Percentiles rank a stretch among this genome's conserved stretches.
These are phyloP conservation scores for Acanthamoeba culbertsoni DNA, from an alignment of 208 protist genomes.

Conservation along the genomic window DNA sequence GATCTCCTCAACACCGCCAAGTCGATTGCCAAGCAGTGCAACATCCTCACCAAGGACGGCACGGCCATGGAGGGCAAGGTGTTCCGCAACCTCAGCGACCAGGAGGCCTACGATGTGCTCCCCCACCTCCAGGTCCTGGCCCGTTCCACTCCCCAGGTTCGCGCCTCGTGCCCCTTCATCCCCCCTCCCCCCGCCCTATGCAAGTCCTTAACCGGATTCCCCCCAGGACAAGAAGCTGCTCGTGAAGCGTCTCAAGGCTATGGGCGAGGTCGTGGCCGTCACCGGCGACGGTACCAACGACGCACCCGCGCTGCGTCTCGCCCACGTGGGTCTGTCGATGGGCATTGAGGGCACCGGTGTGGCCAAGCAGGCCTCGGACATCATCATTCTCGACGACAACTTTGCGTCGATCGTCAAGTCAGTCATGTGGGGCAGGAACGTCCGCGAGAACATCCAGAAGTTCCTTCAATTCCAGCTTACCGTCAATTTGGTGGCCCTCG, in stretches of 20 bases:
- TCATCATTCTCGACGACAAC: slow-evolving; percentile 97
- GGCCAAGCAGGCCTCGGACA: slow-evolving; percentile 88
- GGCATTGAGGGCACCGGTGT: slow-evolving; percentile 93
- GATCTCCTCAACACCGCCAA: slow-evolving; percentile 90
- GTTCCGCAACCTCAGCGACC: slow-evolving; percentile 73
- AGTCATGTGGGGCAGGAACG: slow-evolving; percentile 96
- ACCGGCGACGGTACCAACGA: slow-evolving; percentile 98
- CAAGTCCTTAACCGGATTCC: slow-evolving; percentile 51
- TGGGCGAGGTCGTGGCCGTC: slow-evolving; percentile 82
- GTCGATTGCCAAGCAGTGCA: slow-evolving; percentile 92
- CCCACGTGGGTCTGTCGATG: slow-evolving; percentile 98
- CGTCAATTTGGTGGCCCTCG: slow-evolving; percentile 95
- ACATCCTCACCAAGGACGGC: slow-evolving; percentile 85
- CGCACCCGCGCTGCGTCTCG: slow-evolving; percentile 93
- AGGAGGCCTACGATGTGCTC: slow-evolving; percentile 73
- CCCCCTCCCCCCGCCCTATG: slow-evolving; percentile 65
- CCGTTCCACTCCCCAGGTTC: slow-evolving; percentile 88
- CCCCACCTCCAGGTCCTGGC: neutral
- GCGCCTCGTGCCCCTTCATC: slow-evolving; percentile 68
- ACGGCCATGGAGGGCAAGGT: slow-evolving; percentile 71
- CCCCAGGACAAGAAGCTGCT: neutral
- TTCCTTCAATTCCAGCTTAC: slow-evolving; percentile 98
- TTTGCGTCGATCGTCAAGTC: slow-evolving; percentile 97
- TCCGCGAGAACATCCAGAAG: slow-evolving; percentile 97
- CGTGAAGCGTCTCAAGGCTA: neutral